Percentiles rank a stretch among this genome's conserved stretches.
Conservation (phyloP, 331 rosid genomes). For the Malus hybrid region DNA sequence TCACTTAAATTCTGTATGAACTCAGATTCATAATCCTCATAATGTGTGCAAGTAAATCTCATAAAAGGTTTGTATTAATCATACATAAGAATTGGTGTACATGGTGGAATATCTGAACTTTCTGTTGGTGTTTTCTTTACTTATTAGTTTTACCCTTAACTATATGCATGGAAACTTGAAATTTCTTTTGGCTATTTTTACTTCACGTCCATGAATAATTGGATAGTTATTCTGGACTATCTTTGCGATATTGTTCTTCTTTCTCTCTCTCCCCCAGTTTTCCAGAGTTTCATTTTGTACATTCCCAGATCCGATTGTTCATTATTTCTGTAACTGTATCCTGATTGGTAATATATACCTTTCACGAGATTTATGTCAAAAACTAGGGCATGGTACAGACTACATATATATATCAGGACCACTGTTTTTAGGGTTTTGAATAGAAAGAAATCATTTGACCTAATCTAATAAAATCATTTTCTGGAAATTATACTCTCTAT, state of each 20-base stretch:
- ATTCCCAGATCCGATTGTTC: background rate
- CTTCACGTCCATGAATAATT: constrained; percentile 1
- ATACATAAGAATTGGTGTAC: background rate
- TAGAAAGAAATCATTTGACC: background rate
- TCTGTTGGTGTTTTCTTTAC: background rate
- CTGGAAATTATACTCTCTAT: background rate
- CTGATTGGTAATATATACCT: constrained; percentile 5
- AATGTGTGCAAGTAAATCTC: no score
- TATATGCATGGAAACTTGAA: background rate
- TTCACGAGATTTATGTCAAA: constrained; percentile 9
- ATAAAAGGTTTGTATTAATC: constrained; percentile 29
- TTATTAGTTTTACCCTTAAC: background rate
- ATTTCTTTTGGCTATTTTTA: background rate
- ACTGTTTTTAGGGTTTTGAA: background rate
- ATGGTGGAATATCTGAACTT: constrained; percentile 2
- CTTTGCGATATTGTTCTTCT: background rate
- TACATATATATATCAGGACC: background rate
- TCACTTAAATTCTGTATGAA: no score
- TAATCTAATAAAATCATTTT: background rate
- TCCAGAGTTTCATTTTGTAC: constrained; percentile 2
- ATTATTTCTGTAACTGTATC: background rate
- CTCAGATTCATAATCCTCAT: no score
- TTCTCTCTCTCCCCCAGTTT: background rate
- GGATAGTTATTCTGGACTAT: background rate
- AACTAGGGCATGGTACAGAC: constrained; percentile 12